phyloP scores from a whole-genome alignment of 2,329 filamentous ascomycete species.

The Celoporthe dispersa region DNA sequence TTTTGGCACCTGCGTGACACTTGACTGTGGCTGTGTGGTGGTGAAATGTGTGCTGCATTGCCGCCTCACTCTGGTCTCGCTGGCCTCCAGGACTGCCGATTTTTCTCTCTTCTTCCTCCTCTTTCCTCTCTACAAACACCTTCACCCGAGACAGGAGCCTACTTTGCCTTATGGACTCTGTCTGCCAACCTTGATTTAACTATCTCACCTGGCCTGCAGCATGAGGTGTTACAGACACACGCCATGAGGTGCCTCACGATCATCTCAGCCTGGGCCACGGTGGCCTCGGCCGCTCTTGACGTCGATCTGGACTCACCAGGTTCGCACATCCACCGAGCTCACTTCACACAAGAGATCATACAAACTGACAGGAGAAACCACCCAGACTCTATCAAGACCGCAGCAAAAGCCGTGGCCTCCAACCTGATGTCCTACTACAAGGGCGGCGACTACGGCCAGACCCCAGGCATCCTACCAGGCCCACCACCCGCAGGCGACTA shows the following conservation, averaged over 20 bases:
- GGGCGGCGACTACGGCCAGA: conserved; percentile 48
- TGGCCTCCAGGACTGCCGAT: neutral
- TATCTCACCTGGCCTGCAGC: neutral
- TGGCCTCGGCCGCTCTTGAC: conserved; percentile 22
- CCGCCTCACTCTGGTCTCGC: neutral
- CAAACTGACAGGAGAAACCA: neutral
- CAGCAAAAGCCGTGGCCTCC: conserved; percentile 45
- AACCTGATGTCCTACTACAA: conserved; percentile 52
- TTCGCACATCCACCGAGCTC: neutral
- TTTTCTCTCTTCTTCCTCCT: neutral
- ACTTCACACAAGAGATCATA: too few species aligned
- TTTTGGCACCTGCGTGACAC: neutral
- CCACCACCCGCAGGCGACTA: conserved; percentile 53
- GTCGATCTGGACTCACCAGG: conserved; percentile 30
- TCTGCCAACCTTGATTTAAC: neutral
- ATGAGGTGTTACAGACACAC: conserved; percentile 6
- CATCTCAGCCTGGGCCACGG: conserved; percentile 14
- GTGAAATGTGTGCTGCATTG: neutral
- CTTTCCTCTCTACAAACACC: neutral
- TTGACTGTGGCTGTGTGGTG: neutral
- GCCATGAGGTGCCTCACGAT: conserved; percentile 18
- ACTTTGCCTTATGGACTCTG: too few species aligned
- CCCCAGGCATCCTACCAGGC: conserved; percentile 52
- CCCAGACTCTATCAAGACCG: conserved; percentile 40
- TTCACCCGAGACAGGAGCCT: neutral